phyloP scores from a whole-genome alignment of 495 filamentous ascomycete genomes.

The Xylaria curta region DNA sequence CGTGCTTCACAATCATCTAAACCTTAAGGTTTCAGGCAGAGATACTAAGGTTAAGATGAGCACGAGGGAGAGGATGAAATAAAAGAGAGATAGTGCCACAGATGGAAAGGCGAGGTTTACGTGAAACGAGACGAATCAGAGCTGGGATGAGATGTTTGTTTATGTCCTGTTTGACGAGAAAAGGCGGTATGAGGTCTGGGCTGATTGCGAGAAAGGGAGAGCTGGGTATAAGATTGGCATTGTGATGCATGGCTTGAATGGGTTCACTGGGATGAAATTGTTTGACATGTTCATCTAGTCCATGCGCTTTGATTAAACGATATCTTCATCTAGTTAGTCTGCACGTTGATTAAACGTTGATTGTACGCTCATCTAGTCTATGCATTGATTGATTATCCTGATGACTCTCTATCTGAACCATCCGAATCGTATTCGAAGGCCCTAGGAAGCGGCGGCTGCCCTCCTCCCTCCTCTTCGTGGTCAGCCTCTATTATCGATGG shows the following conservation, averaged over 20 bases:
- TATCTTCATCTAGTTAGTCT: neutral
- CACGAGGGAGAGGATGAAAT: too few species aligned
- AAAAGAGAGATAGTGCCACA: too few species aligned
- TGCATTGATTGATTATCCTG: neutral
- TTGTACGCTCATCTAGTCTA: neutral
- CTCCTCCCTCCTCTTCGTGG: constrained; percentile 14
- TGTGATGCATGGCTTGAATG: too few species aligned
- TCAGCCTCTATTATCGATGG: neutral
- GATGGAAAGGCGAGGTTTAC: constrained; percentile 56
- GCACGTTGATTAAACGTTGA: neutral
- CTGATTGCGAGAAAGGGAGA: constrained; percentile 61
- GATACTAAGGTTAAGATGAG: constrained; percentile 18
- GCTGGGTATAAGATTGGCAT: too few species aligned
- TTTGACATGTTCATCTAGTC: too few species aligned
- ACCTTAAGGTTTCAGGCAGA: too few species aligned
- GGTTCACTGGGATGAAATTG: too few species aligned
- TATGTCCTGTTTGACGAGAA: constrained; percentile 60
- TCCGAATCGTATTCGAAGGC: constrained; percentile 27
- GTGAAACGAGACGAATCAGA: constrained; percentile 56
- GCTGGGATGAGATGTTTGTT: constrained; percentile 65
- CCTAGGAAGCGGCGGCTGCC: constrained; percentile 3
- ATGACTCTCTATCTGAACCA: constrained; percentile 12
- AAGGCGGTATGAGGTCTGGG: constrained; percentile 65
- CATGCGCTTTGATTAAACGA: too few species aligned
- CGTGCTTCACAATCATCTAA: too few species aligned